These are phyloP conservation scores for Aschersonia sp. DNA, from an alignment of 2,329 filamentous ascomycete genomes.

Conservation along the genomic window DNA sequence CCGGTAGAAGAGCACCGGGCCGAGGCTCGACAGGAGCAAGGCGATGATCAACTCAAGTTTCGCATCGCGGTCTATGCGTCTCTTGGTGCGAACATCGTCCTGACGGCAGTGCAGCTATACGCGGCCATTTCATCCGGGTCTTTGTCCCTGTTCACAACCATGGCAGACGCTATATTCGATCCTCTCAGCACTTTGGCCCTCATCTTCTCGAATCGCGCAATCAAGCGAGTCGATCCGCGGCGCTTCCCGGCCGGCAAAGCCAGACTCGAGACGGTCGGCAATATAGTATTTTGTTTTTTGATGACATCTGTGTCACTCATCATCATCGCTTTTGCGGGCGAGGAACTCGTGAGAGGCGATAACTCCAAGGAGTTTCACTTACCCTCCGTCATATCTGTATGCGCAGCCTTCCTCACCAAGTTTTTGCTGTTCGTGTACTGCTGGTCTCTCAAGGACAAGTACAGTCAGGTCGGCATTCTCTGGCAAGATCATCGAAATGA, in stretches of 20 bases:
- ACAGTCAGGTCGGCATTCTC: constrained; percentile 80
- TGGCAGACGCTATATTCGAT: constrained; percentile 92
- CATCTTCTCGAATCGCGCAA: constrained; percentile 75
- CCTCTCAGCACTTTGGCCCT: constrained; percentile 79
- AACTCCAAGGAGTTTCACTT: constrained; percentile 57
- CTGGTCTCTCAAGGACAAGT: constrained; percentile 78
- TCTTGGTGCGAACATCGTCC: constrained; percentile 66
- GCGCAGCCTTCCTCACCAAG: constrained; percentile 74
- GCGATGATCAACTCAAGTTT: constrained; percentile 67
- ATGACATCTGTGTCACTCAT: constrained; percentile 90
- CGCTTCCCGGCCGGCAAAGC: constrained; percentile 89
- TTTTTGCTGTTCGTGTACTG: constrained; percentile 78
- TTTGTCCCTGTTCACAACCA: constrained; percentile 93
- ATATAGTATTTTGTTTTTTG: constrained; percentile 91
- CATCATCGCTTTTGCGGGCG: constrained; percentile 75
- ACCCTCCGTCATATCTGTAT: constrained; percentile 73
- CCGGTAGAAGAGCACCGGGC: constrained; percentile 82
- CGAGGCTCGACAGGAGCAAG: constrained; percentile 65
- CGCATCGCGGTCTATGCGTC: constrained; percentile 52
- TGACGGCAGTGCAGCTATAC: constrained; percentile 76
- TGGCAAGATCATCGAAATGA: constrained; percentile 98
- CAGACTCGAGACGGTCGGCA: constrained; percentile 86
- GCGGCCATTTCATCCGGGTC: constrained; percentile 76
- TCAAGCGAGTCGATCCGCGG: constrained; percentile 70
- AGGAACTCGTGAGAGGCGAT: constrained; percentile 46